A percentile compares a stretch with the other conserved stretches of the same genome.
phyloP scores from a whole-genome alignment of 2,329 filamentous ascomycete genomes.

The Microdochium paspali region DNA sequence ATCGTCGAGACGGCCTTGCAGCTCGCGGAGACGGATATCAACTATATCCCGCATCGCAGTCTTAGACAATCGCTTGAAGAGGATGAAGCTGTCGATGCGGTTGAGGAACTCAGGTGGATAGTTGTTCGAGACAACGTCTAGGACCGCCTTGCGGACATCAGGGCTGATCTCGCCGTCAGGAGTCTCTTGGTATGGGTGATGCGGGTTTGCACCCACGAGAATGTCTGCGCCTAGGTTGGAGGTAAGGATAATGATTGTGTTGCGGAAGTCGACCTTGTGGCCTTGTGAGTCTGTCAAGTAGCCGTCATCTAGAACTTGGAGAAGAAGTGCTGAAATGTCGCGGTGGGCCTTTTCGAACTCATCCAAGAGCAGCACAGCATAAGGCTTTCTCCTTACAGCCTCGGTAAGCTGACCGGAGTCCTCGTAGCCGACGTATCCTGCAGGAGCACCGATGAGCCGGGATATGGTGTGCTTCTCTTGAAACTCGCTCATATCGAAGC shows the following conservation, averaged over 20 bases:
- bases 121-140: slow-evolving; percentile 69
- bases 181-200: slow-evolving; percentile 54
- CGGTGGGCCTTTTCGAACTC: slow-evolving; percentile 97
- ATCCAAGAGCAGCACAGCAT: slow-evolving; percentile 89
- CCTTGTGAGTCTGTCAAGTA: slow-evolving; percentile 93
- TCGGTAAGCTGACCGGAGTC: slow-evolving; percentile 95
- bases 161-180: slow-evolving; percentile 61
- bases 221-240: slow-evolving; percentile 92
- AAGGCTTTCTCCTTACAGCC: slow-evolving; percentile 88
- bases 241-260: slow-evolving; percentile 92
- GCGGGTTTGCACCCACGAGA: slow-evolving; percentile 64
- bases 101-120: slow-evolving; percentile 95
- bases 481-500: slow-evolving; percentile 98
- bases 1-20: slow-evolving; percentile 76
- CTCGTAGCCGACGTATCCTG: slow-evolving; percentile 93
- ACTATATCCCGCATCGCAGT: slow-evolving; percentile 82
- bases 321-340: slow-evolving; percentile 82
- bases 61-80: slow-evolving; percentile 80
- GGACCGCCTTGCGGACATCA: slow-evolving; percentile 67
- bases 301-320: slow-evolving; percentile 93
- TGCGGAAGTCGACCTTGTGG: slow-evolving; percentile 93
- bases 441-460: slow-evolving; percentile 82
- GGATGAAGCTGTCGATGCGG: slow-evolving; percentile 90
- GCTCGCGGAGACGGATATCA: slow-evolving; percentile 78
- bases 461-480: slow-evolving; percentile 96